Conservation (phyloP, 176 grass and related monocot species). For the Musa schizocarpa region DNA sequence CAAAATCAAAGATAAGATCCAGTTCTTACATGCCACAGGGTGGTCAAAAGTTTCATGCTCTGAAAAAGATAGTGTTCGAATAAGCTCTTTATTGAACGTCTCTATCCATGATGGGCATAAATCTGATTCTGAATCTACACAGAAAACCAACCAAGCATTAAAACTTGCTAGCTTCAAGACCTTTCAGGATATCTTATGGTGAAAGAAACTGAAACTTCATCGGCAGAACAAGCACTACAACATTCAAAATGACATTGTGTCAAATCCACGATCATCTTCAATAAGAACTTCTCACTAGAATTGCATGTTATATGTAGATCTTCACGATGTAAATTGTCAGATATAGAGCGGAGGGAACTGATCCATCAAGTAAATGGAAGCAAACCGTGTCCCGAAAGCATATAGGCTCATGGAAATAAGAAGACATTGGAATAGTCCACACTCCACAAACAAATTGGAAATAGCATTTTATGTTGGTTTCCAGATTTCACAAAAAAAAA, state of each 20-base stretch:
- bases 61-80: constrained; percentile 66
- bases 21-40: constrained; percentile 90
- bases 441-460: too few species aligned
- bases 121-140: constrained; percentile 80
- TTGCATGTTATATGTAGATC: neutral
- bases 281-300: neutral
- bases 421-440: too few species aligned
- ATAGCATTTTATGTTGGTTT: too few species aligned
- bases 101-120: constrained; percentile 79
- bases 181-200: neutral
- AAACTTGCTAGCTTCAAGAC: neutral
- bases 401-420: too few species aligned
- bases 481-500: too few species aligned
- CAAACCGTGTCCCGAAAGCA: neutral
- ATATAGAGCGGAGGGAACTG: neutral
- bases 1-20: constrained; percentile 18
- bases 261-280: neutral
- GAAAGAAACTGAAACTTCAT: neutral
- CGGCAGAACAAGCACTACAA: neutral
- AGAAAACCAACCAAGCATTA: neutral
- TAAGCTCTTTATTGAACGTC: constrained; percentile 87
- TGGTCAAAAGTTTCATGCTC: constrained; percentile 98
- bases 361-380: neutral
- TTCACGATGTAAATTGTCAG: neutral
- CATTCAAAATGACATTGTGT: neutral